A percentile compares a stretch with the other conserved stretches of the same genome.
Conservation (phyloP, 2,329 filamentous ascomycete species). For the Penicillium brasilianum region DNA sequence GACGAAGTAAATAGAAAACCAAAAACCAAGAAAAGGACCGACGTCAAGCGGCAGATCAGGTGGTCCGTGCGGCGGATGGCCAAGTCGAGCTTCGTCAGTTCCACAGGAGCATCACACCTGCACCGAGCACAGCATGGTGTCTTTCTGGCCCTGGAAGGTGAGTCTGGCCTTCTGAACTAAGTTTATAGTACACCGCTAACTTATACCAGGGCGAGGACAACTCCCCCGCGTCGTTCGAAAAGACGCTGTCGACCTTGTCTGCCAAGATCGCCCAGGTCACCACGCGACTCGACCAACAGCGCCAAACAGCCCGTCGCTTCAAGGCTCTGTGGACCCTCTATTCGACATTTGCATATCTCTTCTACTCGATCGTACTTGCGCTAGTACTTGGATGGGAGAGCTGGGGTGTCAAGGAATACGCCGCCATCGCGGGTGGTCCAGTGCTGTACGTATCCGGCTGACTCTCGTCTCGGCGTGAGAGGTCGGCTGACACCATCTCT, state of each 20-base stretch:
- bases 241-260: conserved; percentile 80
- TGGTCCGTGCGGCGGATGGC: conserved; percentile 4
- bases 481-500: conserved; percentile 12
- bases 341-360: conserved; percentile 84
- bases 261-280: conserved; percentile 79
- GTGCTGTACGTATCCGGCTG: conserved; percentile 64
- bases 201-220: conserved; percentile 70
- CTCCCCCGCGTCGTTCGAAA: conserved; percentile 92
- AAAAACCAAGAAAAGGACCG: neutral
- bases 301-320: conserved; percentile 74
- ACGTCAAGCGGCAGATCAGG: neutral
- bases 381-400: conserved; percentile 84
- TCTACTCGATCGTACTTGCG: conserved; percentile 79
- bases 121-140: conserved; percentile 65
- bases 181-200: neutral
- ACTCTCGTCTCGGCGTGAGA: neutral
- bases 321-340: conserved; percentile 91
- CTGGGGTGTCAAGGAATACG: conserved; percentile 78
- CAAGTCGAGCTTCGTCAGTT: neutral
- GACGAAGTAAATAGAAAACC: neutral
- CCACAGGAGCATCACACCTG: neutral
- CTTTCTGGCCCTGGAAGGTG: conserved; percentile 84
- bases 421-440: conserved; percentile 76
- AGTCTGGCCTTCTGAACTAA: conserved; percentile 34
- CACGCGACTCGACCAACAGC: conserved; percentile 72